These are phyloP conservation scores for Neoboletus brunneissimus DNA, from an alignment of 768 basidiomycete genomes.

Conservation along the genomic window DNA sequence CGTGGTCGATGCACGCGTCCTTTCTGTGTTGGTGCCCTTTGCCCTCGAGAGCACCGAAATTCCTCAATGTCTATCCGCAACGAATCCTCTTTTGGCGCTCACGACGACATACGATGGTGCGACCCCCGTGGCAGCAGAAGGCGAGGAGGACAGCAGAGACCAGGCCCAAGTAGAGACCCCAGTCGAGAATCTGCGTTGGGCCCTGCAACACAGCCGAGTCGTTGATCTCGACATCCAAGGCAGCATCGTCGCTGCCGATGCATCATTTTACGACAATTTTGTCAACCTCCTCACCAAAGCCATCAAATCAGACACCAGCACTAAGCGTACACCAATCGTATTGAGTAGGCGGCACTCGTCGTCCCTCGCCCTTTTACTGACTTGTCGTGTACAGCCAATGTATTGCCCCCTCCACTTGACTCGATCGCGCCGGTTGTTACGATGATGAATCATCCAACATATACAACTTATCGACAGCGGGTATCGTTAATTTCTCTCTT, in stretches of 20 bases:
- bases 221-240: constrained; percentile 71
- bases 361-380: background rate
- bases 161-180: constrained; percentile 35
- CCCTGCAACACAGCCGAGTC: constrained; percentile 56
- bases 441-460: constrained; percentile 74
- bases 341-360: constrained; percentile 45
- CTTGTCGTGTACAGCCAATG: constrained; percentile 51
- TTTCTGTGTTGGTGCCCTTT: constrained; percentile 64
- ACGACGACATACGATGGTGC: constrained; percentile 53
- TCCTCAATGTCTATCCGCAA: constrained; percentile 32
- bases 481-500: constrained; percentile 72
- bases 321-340: constrained; percentile 55
- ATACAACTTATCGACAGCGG: constrained; percentile 69
- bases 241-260: constrained; percentile 44
- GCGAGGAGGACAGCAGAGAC: constrained; percentile 16
- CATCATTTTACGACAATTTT: constrained; percentile 59
- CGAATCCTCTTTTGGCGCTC: constrained; percentile 33
- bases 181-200: constrained; percentile 61
- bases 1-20: constrained; percentile 36
- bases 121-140: constrained; percentile 35
- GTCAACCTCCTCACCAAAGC: constrained; percentile 72
- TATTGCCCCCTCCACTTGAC: constrained; percentile 77
- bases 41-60: constrained; percentile 47
- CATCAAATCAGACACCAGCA: constrained; percentile 25
- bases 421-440: constrained; percentile 70